Percentiles rank a stretch among this genome's conserved stretches.
Conservation (phyloP, 441 rosid genomes). For the Populus tomentosa region DNA sequence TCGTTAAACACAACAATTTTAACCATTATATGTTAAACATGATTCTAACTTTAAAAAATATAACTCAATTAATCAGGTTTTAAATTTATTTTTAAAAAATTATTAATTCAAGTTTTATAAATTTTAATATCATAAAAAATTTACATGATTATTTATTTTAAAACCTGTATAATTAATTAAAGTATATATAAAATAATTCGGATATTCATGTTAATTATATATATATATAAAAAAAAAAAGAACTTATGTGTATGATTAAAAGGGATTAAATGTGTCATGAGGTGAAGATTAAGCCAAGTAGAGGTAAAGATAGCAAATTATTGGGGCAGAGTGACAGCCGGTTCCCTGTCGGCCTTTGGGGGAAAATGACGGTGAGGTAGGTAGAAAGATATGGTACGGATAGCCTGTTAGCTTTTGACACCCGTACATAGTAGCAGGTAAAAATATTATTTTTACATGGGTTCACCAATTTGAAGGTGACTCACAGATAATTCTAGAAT, state of each 20-base stretch:
- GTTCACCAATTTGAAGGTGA: too few relatives aligned
- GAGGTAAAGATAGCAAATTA: not conserved
- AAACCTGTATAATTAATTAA: rapidly evolving
- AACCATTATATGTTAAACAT: too few relatives aligned
- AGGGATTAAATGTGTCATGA: too few relatives aligned
- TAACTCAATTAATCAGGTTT: rapidly evolving
- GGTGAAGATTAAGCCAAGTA: not conserved
- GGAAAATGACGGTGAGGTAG: not conserved
- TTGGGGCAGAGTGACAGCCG: not conserved
- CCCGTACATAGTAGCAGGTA: not conserved
- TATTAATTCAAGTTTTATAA: rapidly evolving
- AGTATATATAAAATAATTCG: too few relatives aligned
- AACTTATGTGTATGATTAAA: too few relatives aligned
- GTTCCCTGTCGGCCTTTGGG: not conserved
- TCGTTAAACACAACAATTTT: not conserved
- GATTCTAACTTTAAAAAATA: rapidly evolving
- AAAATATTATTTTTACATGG: too few relatives aligned
- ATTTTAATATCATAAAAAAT: rapidly evolving
- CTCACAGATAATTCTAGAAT: too few relatives aligned
- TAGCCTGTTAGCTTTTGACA: not conserved
- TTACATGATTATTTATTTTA: rapidly evolving
- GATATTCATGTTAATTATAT: too few relatives aligned
- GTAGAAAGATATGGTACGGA: not conserved
- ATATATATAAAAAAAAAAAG: too few relatives aligned
- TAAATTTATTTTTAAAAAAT: too few relatives aligned